Conservation (phyloP, 441 rosid genomes). For the Croton setiger region DNA sequence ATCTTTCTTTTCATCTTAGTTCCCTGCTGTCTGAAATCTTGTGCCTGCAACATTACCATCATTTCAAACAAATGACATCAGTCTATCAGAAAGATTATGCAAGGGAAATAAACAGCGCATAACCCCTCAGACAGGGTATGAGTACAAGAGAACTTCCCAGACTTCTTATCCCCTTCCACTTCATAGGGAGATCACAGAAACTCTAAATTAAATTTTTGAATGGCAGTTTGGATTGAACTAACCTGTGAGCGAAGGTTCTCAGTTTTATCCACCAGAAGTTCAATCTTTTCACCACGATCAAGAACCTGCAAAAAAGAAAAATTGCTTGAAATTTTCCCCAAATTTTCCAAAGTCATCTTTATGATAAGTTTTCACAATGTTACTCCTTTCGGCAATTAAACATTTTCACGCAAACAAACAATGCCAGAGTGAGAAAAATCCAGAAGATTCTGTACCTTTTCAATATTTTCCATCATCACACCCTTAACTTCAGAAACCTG, state of each 20-base stretch:
- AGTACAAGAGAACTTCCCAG: background rate
- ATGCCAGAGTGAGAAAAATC: background rate
- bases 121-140: background rate
- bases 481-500: constrained; percentile 90
- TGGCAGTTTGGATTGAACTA: constrained; percentile 15
- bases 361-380: background rate
- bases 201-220: background rate
- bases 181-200: background rate
- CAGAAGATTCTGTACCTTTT: constrained; percentile 45
- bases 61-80: constrained; percentile 1
- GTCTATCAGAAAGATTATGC: background rate
- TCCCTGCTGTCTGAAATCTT: constrained; percentile 90
- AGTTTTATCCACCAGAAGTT: constrained; percentile 91
- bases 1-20: constrained; percentile 83
- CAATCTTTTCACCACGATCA: constrained; percentile 98
- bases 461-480: constrained; percentile 86
- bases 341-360: background rate
- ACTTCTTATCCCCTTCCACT: background rate
- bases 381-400: background rate
- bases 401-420: background rate
- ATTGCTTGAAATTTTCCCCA: background rate
- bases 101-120: background rate
- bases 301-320: constrained; percentile 58
- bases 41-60: constrained; percentile 51
- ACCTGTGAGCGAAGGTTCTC: constrained; percentile 98